Base-by-base conservation (phyloP, 495 filamentous ascomycete genomes). In the Daldinia vernicosa region DNA sequence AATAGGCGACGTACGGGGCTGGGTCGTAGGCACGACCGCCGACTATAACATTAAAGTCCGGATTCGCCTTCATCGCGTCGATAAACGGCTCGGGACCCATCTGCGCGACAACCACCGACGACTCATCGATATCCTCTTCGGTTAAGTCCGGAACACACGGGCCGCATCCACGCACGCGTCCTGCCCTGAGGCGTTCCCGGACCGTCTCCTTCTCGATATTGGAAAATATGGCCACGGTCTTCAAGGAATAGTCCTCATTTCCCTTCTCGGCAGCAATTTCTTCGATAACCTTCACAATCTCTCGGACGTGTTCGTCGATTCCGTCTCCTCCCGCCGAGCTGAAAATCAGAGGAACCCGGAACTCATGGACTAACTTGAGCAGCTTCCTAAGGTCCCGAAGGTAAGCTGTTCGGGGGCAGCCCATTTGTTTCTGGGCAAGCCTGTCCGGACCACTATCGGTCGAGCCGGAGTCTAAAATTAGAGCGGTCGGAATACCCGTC, bases 11-110 rank as follows among this genome's bases (percentile, higher is more conserved):
- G 68, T 80, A 87, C 0, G 84, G 84, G 3, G 78, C 73, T 0
- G 84, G 85, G 63, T 87, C 85, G 54, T 87, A 86, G 5, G 82
- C 78, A 7, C 85, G 75, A 1, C 85, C 85, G 5, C 78, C 84
- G 6, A 84, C 69, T 30, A 87, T 80, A 56, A 86, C 78, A 40
- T 81, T 66, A 55, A 77, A 81, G 57, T 84, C 79, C 2, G 83
- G 81, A 4, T 78, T 67, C 11, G 64, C 72, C 6, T 74, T 45
- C 78, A 84, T 80, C 12, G 81, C 80, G 35, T 80, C 74, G 12
- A 83, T 37, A 55, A 78, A 81, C 2, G 79, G 79, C 66, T 81
- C 78, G 1, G 72, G 72, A 22, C 79, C 79, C 77, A 80, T 79
- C 51, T 81, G 76, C 1, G 75, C 75, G 12, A 79, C 79, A 24